A percentile compares a stretch with the other conserved stretches of the same genome.
phyloP scores from a whole-genome alignment of 768 basidiomycete genomes.

The Podaxis sp. region DNA sequence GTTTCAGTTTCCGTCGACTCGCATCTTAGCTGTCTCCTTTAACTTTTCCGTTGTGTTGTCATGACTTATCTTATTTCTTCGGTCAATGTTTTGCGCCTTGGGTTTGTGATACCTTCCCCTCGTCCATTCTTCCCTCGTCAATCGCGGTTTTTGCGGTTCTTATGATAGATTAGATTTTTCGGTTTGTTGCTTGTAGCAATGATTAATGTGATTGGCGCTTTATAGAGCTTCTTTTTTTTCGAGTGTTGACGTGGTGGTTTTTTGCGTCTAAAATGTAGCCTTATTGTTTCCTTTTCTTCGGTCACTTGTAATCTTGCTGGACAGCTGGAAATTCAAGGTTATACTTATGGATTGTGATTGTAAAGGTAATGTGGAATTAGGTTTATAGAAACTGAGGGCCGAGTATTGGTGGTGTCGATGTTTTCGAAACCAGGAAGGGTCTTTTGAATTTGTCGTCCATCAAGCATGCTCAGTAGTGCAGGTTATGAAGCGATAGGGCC shows the following conservation, averaged over 20 bases:
- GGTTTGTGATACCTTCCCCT: background rate
- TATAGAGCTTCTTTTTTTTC: background rate
- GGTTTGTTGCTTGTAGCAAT: background rate
- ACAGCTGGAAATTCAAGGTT: too few species aligned
- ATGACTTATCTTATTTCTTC: constrained; percentile 8
- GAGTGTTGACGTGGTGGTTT: background rate
- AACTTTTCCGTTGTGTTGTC: background rate
- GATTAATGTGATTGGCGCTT: background rate
- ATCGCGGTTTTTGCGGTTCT: background rate
- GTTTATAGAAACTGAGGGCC: too few species aligned
- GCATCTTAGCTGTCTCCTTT: background rate
- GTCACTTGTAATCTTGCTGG: too few species aligned
- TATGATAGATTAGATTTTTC: background rate
- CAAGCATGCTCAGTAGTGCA: too few species aligned
- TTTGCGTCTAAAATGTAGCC: background rate
- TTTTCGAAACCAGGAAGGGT: background rate
- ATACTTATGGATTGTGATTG: too few species aligned
- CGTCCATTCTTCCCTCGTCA: background rate
- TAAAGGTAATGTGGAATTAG: too few species aligned
- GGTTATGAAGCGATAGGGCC: too few species aligned
- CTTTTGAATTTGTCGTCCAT: too few species aligned
- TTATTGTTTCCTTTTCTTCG: background rate
- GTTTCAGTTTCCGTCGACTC: background rate
- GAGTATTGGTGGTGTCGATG: background rate
- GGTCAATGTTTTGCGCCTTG: background rate